Evolutionary conservation across 306 rosid genomes (phyloP).

Genomic region (Lathyrus oleraceus): DNA sequence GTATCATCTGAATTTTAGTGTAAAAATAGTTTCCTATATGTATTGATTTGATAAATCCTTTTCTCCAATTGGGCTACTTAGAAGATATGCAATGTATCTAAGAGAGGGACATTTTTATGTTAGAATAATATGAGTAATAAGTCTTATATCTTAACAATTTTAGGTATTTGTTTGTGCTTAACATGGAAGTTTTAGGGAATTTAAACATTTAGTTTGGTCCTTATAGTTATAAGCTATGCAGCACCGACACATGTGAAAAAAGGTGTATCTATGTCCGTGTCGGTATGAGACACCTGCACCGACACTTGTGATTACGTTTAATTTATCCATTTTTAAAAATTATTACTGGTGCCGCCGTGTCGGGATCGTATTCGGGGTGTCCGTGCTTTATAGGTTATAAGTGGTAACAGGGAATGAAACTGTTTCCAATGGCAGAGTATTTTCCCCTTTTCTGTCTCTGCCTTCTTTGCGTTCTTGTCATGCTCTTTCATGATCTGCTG

Average conservation of each 20-base stretch:
- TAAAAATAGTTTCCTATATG: neutral
- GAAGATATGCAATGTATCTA: neutral
- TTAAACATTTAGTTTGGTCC: neutral
- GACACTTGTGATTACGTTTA: no score
- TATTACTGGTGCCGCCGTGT: no score
- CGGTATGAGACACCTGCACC: no score
- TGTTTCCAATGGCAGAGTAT: neutral
- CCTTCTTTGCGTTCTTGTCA: neutral
- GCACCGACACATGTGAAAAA: no score
- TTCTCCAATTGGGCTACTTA: neutral
- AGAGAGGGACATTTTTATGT: neutral
- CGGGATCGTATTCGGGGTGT: no score
- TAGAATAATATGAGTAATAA: neutral
- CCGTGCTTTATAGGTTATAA: no score
- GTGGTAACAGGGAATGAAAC: no score
- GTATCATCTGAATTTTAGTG: neutral
- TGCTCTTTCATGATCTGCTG: neutral
- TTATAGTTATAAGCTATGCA: neutral
- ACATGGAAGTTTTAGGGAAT: neutral
- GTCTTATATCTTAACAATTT: neutral
- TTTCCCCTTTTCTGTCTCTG: neutral
- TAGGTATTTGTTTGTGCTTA: neutral
- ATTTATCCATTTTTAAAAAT: no score
- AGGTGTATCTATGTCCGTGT: no score
- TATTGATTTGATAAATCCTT: neutral